phyloP scores from a whole-genome alignment of 805 yeast species.

The Candida ficus region DNA sequence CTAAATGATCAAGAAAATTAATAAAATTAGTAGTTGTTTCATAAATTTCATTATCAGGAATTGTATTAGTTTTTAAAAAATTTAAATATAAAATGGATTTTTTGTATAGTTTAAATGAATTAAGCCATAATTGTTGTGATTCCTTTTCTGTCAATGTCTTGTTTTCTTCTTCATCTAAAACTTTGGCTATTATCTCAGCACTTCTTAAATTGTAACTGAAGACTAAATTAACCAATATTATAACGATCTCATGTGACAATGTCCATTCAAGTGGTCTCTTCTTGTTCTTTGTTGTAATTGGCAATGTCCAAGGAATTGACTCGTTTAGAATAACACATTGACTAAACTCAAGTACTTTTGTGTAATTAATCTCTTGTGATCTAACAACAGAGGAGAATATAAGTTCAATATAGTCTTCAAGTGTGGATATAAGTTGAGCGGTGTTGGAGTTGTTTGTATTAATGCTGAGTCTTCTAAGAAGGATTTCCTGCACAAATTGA shows the following conservation, averaged over 20 bases:
- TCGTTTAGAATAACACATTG: background rate
- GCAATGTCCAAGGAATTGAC: constrained; percentile 17
- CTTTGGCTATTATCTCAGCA: constrained; percentile 10
- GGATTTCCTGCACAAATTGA: constrained; percentile 4
- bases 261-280: constrained; percentile 12
- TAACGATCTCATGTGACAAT: constrained; percentile 16
- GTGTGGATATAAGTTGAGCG: constrained; percentile 5
- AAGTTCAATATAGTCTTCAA: constrained; percentile 10
- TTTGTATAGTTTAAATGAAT: constrained; percentile 17
- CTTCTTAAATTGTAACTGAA: constrained; percentile 10
- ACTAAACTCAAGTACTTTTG: background rate
- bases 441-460: constrained; percentile 3
- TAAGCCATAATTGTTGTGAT: constrained; percentile 13
- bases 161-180: background rate
- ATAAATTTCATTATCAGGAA: background rate
- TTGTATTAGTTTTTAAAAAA: constrained; percentile 8
- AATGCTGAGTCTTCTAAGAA: constrained; percentile 4
- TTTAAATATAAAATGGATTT: constrained; percentile 14
- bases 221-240: constrained; percentile 12
- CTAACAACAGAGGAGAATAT: constrained; percentile 1
- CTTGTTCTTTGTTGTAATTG: background rate
- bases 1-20: constrained; percentile 8
- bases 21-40: constrained; percentile 12
- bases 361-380: background rate
- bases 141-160: constrained; percentile 1